These are phyloP conservation scores for Nannochloropsis gaditana DNA, from an alignment of 108 stramenopile species.

Conservation along the genomic window DNA sequence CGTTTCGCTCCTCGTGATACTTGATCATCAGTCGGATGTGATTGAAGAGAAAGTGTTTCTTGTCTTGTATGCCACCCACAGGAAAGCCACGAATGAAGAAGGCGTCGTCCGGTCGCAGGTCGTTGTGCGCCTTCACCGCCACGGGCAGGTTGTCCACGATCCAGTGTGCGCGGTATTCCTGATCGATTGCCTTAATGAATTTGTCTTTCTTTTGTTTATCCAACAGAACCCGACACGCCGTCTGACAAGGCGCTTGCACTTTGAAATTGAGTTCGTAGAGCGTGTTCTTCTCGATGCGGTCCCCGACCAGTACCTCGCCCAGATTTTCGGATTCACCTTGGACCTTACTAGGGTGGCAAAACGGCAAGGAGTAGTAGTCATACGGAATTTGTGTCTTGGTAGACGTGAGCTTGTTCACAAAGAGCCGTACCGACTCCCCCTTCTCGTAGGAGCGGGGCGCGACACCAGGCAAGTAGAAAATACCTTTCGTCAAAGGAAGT, in stretches of 20 bases:
- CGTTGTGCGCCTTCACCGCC: constrained; percentile 65
- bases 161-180: constrained; percentile 94
- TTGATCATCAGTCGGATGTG: constrained; percentile 49
- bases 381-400: constrained; percentile 71
- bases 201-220: constrained; percentile 15
- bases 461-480: constrained; percentile 38
- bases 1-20: constrained; percentile 53
- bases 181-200: constrained; percentile 77
- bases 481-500: neutral
- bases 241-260: neutral
- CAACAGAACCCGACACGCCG: constrained; percentile 8
- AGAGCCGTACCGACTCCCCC: constrained; percentile 32
- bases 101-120: neutral
- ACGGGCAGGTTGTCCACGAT: constrained; percentile 94
- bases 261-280: neutral
- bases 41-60: constrained; percentile 37
- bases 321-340: constrained; percentile 53
- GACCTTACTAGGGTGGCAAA: constrained; percentile 59
- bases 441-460: constrained; percentile 28
- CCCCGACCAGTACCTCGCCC: constrained; percentile 57
- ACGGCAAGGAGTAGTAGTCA: constrained; percentile 86
- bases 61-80: constrained; percentile 61
- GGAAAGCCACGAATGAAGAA: constrained; percentile 67
- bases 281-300: constrained; percentile 52
- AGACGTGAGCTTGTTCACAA: constrained; percentile 45